Conservation (phyloP, 805 yeast genomes). For the Spathaspora hagerdaliae region DNA sequence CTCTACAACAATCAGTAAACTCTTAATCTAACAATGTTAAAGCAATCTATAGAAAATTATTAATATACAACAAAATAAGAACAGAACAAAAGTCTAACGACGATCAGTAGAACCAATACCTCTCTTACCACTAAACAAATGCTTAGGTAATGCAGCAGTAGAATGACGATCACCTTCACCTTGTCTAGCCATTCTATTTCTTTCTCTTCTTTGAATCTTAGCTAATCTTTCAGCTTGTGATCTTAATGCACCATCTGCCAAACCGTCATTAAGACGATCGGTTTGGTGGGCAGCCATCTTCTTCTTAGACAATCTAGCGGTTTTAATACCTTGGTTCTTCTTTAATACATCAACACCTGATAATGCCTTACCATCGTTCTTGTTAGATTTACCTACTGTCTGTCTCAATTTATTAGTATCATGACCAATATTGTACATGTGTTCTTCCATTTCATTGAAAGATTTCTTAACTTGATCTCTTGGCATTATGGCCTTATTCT, state of each 20-base stretch:
- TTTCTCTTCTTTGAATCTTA: conserved; percentile 87
- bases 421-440: conserved; percentile 86
- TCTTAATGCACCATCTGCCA: conserved; percentile 74
- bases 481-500: conserved; percentile 85
- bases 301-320: conserved; percentile 41
- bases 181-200: conserved; percentile 86
- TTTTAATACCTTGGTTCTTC: conserved; percentile 44
- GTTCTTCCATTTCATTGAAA: conserved; percentile 76
- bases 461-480: conserved; percentile 81
- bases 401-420: conserved; percentile 61
- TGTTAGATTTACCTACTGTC: conserved; percentile 41
- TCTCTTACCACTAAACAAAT: conserved; percentile 93
- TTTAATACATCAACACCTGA: conserved; percentile 81
- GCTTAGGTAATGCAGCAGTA: conserved; percentile 84
- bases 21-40: too few species aligned
- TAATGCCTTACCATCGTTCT: conserved; percentile 35
- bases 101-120: conserved; percentile 90
- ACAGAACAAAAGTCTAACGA: conserved; percentile 46
- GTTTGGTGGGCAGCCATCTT: conserved; percentile 56
- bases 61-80: neutral
- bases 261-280: conserved; percentile 84
- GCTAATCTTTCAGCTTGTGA: conserved; percentile 82
- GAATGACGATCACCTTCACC: conserved; percentile 96
- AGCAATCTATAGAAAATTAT: too few species aligned
- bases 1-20: too few species aligned